phyloP scores from a whole-genome alignment of 805 yeast genomes.

The Metschnikowia reukaufii region DNA sequence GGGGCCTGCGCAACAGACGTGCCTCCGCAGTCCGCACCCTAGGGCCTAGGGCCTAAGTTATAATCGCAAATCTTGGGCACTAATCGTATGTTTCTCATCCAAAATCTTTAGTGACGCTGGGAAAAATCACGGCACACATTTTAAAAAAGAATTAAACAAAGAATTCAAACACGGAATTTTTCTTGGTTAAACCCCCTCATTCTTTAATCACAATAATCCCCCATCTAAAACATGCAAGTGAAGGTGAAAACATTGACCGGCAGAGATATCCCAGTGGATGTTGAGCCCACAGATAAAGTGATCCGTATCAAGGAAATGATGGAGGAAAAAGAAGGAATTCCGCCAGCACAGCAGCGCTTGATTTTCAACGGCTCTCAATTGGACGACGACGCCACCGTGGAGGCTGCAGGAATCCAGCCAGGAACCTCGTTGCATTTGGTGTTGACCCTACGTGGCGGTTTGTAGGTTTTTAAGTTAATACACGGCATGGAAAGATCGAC shows the following conservation, averaged over 20 bases:
- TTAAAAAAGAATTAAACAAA: too few species aligned
- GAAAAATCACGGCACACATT: too few species aligned
- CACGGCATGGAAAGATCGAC: not conserved
- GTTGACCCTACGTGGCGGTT: constrained; percentile 88
- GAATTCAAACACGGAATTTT: not conserved
- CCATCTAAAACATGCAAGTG: constrained; percentile 51
- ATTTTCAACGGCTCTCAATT: constrained; percentile 89
- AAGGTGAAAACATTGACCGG: constrained; percentile 80
- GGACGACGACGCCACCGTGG: constrained; percentile 78
- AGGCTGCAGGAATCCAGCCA: constrained; percentile 70
- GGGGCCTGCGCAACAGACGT: too few species aligned
- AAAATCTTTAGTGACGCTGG: too few species aligned
- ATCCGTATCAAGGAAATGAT: constrained; percentile 82
- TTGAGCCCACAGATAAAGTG: constrained; percentile 66
- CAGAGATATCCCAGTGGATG: constrained; percentile 75
- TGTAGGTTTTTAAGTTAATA: constrained; percentile 2
- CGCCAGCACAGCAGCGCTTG: constrained; percentile 92
- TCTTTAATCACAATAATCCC: not conserved
- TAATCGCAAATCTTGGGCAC: too few species aligned
- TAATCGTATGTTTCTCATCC: too few species aligned
- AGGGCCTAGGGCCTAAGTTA: too few species aligned
- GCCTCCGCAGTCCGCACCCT: too few species aligned
- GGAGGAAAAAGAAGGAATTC: constrained; percentile 96
- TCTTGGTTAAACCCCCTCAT: not conserved
- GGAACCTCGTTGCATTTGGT: constrained; percentile 91